Conservation (phyloP, 2,329 filamentous ascomycete genomes). For the Sarocladiaceae sp. region DNA sequence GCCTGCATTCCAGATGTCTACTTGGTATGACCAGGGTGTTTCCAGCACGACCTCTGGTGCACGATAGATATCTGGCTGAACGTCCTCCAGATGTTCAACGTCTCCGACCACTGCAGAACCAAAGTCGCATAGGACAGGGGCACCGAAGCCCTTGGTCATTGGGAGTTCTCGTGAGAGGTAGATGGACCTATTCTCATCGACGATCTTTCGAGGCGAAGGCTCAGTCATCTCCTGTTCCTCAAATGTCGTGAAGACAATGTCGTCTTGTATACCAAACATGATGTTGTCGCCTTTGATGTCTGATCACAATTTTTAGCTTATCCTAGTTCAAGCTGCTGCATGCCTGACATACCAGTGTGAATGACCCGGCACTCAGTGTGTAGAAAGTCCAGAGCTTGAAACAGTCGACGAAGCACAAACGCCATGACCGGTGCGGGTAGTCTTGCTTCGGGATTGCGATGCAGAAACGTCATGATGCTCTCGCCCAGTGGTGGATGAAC, state of each 20-base stretch:
- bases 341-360: constrained; percentile 36
- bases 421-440: constrained; percentile 30
- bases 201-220: constrained; percentile 37
- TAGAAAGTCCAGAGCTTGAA: constrained; percentile 40
- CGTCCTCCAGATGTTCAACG: constrained; percentile 26
- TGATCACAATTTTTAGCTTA: no score
- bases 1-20: constrained; percentile 50
- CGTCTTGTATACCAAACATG: constrained; percentile 35
- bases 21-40: constrained; percentile 38
- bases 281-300: constrained; percentile 45
- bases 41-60: constrained; percentile 42
- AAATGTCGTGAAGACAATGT: constrained; percentile 33
- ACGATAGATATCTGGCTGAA: constrained; percentile 36
- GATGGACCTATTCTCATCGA: constrained; percentile 31
- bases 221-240: constrained; percentile 33
- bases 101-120: constrained; percentile 37
- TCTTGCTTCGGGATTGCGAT: constrained; percentile 32
- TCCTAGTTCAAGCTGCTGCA: no score
- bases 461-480: constrained; percentile 32
- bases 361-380: constrained; percentile 41
- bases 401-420: constrained; percentile 31
- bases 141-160: constrained; percentile 25
- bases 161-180: constrained; percentile 37
- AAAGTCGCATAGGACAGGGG: constrained; percentile 44
- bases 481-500: constrained; percentile 39